phyloP scores from a whole-genome alignment of 768 basidiomycete species.

The Lyophyllum atratum region DNA sequence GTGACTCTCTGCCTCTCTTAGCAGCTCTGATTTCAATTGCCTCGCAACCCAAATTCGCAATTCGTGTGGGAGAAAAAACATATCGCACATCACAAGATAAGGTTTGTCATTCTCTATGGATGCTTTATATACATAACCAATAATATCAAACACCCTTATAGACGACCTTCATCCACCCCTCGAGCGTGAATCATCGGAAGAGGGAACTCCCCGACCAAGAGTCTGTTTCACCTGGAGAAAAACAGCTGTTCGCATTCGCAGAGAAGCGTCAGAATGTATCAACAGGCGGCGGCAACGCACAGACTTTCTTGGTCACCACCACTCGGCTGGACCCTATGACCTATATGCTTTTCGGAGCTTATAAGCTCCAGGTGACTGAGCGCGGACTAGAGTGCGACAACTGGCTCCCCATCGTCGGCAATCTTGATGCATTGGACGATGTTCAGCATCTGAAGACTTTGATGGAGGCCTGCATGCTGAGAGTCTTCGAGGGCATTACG shows the following conservation, averaged over 20 bases:
- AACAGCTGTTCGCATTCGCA: constrained; percentile 77
- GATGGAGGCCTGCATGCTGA: constrained; percentile 83
- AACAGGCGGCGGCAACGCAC: constrained; percentile 42
- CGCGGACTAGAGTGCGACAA: constrained; percentile 84
- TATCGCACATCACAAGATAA: constrained; percentile 82
- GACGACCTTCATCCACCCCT: constrained; percentile 80
- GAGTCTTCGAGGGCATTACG: constrained; percentile 87
- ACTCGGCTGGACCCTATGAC: constrained; percentile 87
- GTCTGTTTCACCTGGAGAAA: constrained; percentile 43
- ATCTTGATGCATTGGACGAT: constrained; percentile 74
- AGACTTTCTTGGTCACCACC: constrained; percentile 76
- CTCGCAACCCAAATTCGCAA: constrained; percentile 88
- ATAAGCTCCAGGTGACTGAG: constrained; percentile 68
- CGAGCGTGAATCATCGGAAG: constrained; percentile 82
- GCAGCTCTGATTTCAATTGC: constrained; percentile 85
- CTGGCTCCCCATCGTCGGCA: constrained; percentile 85
- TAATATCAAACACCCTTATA: constrained; percentile 29
- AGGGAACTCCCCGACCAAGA: constrained; percentile 36
- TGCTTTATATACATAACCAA: neutral
- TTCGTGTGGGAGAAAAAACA: constrained; percentile 66
- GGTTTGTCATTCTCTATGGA: constrained; percentile 42
- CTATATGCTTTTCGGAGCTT: constrained; percentile 90
- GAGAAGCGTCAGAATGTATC: constrained; percentile 85
- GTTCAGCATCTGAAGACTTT: constrained; percentile 77
- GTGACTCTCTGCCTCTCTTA: constrained; percentile 73